Evolutionary conservation across 768 basidiomycete species (phyloP), one percentile per base, ranked within the genome.

Genomic region (Suillus sp.): DNA sequence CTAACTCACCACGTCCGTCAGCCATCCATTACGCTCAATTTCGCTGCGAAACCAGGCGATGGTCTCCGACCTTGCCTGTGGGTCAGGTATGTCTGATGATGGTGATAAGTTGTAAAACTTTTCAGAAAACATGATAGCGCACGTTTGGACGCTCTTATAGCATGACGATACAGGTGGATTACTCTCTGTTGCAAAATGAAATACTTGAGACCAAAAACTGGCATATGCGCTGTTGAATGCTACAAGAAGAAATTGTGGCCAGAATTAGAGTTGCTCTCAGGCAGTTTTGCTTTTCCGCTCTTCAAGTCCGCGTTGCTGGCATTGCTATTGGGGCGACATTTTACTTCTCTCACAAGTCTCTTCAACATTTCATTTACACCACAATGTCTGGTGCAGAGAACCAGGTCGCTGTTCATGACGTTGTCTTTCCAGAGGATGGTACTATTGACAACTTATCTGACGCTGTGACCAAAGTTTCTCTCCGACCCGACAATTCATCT

Each of bases 111-210:
- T 30, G 18, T 30, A 57, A 20, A 27, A 20, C 11, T 25, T 27
- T 40, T 40, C 18, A 40, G 38, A 37, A 37, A 22, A 42, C 27
- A 59, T 25, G 9, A 32, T 43, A 60, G 38, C 75, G 66, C 70
- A 91, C 92, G 80, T 80, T 83, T 81, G 9, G 89, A 86, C 14
- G 89, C 86, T 57, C 91, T 86, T 67, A 92, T 81, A n/a, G 85
- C 83, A 60, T 79, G 73, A 62, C 90, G 84, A 75, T 92, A 93
- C 55, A 92, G 77, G 65, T 78, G 72, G 51, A 92, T 70, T 22
- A 83, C 86, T 70, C 82, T 78, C 65, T 86, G 83, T 64, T 82
- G 82, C 63, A 93, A 81, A 69, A 93, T 83, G 70, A 92, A 93
- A 75, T 93, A 90, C 75, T 82, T 89, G 74, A 93, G 83, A 40